Percentiles rank a stretch among this genome's conserved stretches.
These are phyloP conservation scores for Boletus smithii DNA, from an alignment of 1,284 basidiomycete genomes.

Conservation along the genomic window DNA sequence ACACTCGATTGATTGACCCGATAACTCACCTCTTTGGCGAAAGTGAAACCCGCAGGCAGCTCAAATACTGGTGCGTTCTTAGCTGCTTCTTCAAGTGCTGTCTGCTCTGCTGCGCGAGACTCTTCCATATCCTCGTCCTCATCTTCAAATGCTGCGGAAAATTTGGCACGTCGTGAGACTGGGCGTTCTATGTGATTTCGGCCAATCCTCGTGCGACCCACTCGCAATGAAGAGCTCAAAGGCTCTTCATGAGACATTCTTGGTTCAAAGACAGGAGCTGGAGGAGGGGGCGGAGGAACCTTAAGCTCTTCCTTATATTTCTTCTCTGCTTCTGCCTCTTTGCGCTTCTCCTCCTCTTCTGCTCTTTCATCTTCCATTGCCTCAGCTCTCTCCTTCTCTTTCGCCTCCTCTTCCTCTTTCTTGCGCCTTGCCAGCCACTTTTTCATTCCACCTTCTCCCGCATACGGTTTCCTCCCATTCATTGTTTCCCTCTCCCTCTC, in stretches of 20 bases:
- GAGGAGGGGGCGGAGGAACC: conserved; percentile 25
- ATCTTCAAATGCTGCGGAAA: conserved; percentile 66
- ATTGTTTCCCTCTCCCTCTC: conserved; percentile 30
- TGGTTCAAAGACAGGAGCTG: conserved; percentile 26
- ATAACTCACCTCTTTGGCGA: conserved; percentile 57
- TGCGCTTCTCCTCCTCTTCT: conserved; percentile 22
- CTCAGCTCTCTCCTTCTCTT: conserved; percentile 30
- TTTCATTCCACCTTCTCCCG: conserved; percentile 70
- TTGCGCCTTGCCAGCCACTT: conserved; percentile 59
- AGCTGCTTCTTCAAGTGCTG: conserved; percentile 49
- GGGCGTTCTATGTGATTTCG: conserved; percentile 55
- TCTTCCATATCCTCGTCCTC: conserved; percentile 51
- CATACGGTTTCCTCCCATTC: conserved; percentile 65
- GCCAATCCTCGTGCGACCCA: conserved; percentile 54
- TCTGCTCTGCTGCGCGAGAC: conserved; percentile 41
- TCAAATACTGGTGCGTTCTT: conserved; percentile 55
- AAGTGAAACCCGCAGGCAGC: conserved; percentile 62
- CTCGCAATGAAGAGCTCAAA: conserved; percentile 54
- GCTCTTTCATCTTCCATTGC: conserved; percentile 36
- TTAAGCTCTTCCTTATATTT: conserved; percentile 24
- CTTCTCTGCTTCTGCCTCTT: conserved; percentile 21
- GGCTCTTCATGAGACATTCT: conserved; percentile 26
- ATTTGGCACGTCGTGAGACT: conserved; percentile 43
- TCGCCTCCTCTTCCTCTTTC: conserved; percentile 36
- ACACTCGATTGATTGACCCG: not conserved